phyloP scores from a whole-genome alignment of 192 early-diverging fungal genomes.

The Rhizoclosmatium sp. region DNA sequence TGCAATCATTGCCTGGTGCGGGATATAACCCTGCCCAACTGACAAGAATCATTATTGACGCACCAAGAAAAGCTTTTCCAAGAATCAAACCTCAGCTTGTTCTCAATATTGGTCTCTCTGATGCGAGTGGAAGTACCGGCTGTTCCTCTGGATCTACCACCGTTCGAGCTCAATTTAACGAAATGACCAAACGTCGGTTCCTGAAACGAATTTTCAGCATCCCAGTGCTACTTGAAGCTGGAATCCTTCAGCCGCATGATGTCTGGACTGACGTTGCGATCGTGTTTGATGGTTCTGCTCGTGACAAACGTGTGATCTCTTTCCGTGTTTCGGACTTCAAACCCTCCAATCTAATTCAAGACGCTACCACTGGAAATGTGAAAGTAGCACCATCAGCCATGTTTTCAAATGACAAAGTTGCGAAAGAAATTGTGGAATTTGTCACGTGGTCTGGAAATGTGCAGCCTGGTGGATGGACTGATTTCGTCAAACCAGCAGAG shows the following conservation, averaged over 20 bases:
- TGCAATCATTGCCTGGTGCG: background rate
- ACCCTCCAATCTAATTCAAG: background rate
- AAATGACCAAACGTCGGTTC: conserved; percentile 11
- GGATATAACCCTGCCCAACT: conserved; percentile 14
- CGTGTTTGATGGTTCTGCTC: conserved; percentile 5
- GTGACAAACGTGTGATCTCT: background rate
- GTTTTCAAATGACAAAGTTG: background rate
- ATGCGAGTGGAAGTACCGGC: conserved; percentile 17
- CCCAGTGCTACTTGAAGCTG: conserved; percentile 9
- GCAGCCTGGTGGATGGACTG: background rate
- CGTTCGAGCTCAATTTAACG: conserved; percentile 17
- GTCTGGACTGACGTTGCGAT: conserved; percentile 23
- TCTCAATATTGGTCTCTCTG: conserved; percentile 22
- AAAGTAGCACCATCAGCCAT: background rate
- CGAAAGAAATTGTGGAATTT: conserved; percentile 2
- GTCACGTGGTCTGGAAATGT: background rate
- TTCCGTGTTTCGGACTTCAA: conserved; percentile 5
- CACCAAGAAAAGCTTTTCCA: background rate
- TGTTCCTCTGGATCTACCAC: background rate
- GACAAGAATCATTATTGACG: conserved; percentile 4
- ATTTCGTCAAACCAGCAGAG: background rate
- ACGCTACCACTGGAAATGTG: background rate
- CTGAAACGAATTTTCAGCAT: conserved; percentile 14
- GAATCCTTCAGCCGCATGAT: conserved; percentile 20
- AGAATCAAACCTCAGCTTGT: conserved; percentile 3